phyloP scores from a whole-genome alignment of 495 filamentous ascomycete genomes.

The Lineolata rhizophorae region DNA sequence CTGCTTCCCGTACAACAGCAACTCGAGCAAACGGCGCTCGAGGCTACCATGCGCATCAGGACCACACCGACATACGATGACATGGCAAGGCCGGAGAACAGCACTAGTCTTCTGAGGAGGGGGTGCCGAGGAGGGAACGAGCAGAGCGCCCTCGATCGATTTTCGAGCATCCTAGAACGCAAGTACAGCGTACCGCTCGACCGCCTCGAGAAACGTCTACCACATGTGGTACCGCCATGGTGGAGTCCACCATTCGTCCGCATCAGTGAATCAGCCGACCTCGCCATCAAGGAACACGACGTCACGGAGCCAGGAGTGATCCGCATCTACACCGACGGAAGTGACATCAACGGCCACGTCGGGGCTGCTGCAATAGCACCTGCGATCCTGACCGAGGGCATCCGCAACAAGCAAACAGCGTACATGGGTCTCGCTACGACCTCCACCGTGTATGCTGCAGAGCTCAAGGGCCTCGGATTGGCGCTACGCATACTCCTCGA shows the following conservation, averaged over 20 bases:
- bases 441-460: conserved; percentile 10
- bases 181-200: conserved; percentile 3
- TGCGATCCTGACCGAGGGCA: neutral
- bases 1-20: conserved; percentile 7
- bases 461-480: conserved; percentile 7
- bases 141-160: conserved; percentile 1
- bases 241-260: conserved; percentile 8
- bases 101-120: neutral
- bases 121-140: neutral
- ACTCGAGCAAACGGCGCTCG: conserved; percentile 7
- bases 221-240: conserved; percentile 9
- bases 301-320: conserved; percentile 6
- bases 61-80: conserved; percentile 1
- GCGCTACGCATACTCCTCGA: conserved; percentile 9
- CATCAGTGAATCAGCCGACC: conserved; percentile 9
- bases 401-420: conserved; percentile 2
- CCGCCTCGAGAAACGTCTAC: conserved; percentile 1
- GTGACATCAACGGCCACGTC: conserved; percentile 8
- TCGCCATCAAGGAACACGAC: conserved; percentile 9
- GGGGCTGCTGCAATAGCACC: conserved; percentile 5
- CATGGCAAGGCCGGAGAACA: conserved; percentile 1
- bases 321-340: conserved; percentile 10
- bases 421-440: conserved; percentile 8
- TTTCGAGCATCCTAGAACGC: conserved; percentile 3
- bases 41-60: conserved; percentile 9